These are phyloP conservation scores for Xylaria sp. DNA, from an alignment of 2,329 filamentous ascomycete genomes.

Conservation along the genomic window DNA sequence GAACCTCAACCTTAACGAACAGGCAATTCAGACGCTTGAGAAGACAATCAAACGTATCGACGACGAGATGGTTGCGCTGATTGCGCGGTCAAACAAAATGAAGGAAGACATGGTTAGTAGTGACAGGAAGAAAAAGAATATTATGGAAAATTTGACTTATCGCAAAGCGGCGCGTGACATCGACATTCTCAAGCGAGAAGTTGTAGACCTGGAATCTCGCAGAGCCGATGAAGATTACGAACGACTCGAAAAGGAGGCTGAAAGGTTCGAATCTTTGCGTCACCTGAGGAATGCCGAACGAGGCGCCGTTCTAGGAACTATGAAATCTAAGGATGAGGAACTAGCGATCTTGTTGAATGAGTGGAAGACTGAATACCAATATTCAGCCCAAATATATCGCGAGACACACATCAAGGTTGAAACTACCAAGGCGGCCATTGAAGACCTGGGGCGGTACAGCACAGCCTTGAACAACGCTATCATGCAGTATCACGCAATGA, in stretches of 20 bases:
- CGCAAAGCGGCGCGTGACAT: slow-evolving; percentile 79
- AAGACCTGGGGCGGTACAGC: slow-evolving; percentile 85
- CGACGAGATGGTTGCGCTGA: slow-evolving; percentile 73
- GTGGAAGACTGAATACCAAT: slow-evolving; percentile 87
- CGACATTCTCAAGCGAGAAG: slow-evolving; percentile 73
- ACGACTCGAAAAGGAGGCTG: slow-evolving; percentile 76
- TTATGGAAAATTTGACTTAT: slow-evolving; percentile 88
- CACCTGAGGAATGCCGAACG: slow-evolving; percentile 78
- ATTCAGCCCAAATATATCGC: slow-evolving; percentile 83
- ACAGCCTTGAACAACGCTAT: slow-evolving; percentile 93
- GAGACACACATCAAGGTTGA: slow-evolving; percentile 89
- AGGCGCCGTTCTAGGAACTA: slow-evolving; percentile 77
- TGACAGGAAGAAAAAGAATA: slow-evolving; percentile 85
- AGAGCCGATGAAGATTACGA: slow-evolving; percentile 86
- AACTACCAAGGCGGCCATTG: slow-evolving; percentile 91
- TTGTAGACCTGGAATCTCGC: slow-evolving; percentile 78
- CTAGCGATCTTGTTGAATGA: slow-evolving; percentile 77
- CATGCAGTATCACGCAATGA: slow-evolving; percentile 94
- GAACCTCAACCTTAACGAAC: slow-evolving; percentile 75
- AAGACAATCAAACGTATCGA: slow-evolving; percentile 73
- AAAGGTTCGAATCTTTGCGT: slow-evolving; percentile 72
- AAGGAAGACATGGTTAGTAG: slow-evolving; percentile 82
- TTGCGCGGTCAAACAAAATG: slow-evolving; percentile 78
- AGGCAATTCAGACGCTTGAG: slow-evolving; percentile 75
- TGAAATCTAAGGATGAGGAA: slow-evolving; percentile 87